These are phyloP conservation scores for Coniochaeta pulveracea DNA, from an alignment of 2,329 filamentous ascomycete species.

Conservation along the genomic window DNA sequence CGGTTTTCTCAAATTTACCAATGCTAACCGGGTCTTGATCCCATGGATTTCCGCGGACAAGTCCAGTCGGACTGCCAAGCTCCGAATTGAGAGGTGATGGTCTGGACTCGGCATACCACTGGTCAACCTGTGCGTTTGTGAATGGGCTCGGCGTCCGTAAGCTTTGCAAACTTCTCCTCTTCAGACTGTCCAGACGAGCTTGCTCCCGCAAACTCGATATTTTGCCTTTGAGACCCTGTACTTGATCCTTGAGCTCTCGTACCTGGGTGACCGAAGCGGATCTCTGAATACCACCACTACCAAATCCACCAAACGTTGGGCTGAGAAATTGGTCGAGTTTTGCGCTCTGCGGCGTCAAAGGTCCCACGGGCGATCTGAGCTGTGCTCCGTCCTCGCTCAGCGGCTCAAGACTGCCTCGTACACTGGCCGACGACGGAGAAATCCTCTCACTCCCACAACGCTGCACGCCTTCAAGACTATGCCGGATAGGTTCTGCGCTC, in stretches of 20 bases:
- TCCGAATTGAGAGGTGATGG: conserved; percentile 12
- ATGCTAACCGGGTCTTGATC: conserved; percentile 12
- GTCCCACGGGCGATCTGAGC: conserved; percentile 11
- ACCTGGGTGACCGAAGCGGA: conserved; percentile 65
- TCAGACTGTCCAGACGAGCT: conserved; percentile 66
- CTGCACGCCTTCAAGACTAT: conserved; percentile 19
- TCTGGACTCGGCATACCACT: conserved; percentile 30
- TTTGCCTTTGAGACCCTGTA: conserved; percentile 75
- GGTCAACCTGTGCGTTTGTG: conserved; percentile 53
- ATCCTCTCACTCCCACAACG: too few relatives aligned
- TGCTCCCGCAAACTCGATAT: conserved; percentile 72
- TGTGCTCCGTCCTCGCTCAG: conserved; percentile 40
- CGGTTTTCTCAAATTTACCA: too few relatives aligned
- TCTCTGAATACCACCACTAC: conserved; percentile 32
- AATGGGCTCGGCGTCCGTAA: conserved; percentile 69
- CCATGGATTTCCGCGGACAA: conserved; percentile 15
- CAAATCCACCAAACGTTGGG: conserved; percentile 28
- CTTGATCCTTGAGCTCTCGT: conserved; percentile 67
- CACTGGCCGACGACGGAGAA: too few relatives aligned
- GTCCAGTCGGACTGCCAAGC: conserved; percentile 5
- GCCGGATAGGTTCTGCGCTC: conserved; percentile 29
- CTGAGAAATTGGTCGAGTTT: conserved; percentile 28
- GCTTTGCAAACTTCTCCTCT: conserved; percentile 65
- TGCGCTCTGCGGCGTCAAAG: conserved; percentile 12
- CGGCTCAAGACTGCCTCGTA: conserved; percentile 40